Percentiles rank a stretch among this genome's conserved stretches.
These are phyloP conservation scores for Talaromyces nanjingensis DNA, from an alignment of 495 filamentous ascomycete genomes.

Conservation along the genomic window DNA sequence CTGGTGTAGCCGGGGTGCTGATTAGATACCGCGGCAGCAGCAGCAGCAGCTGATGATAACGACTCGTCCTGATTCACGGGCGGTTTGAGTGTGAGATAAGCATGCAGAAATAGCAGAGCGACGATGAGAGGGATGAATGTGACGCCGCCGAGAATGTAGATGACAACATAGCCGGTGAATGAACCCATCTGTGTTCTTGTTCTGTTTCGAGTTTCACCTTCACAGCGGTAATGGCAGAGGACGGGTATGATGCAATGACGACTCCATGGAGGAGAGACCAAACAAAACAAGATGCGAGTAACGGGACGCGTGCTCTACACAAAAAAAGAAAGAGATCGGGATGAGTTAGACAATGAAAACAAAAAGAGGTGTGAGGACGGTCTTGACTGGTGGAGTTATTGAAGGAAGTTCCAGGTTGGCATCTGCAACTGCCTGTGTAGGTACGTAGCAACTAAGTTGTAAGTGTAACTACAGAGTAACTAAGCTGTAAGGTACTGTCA, in stretches of 20 bases:
- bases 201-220: neutral
- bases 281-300: neutral
- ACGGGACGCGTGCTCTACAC: neutral
- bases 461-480: neutral
- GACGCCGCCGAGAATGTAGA: slow-evolving; percentile 84
- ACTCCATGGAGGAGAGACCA: slow-evolving; percentile 3
- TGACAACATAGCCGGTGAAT: slow-evolving; percentile 59
- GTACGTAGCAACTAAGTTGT: neutral
- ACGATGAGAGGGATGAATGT: slow-evolving; percentile 80
- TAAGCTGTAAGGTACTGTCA: neutral
- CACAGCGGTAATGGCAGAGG: slow-evolving; percentile 18
- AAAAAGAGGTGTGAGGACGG: neutral
- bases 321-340: neutral
- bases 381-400: neutral
- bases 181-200: slow-evolving; percentile 48
- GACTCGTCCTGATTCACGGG: slow-evolving; percentile 1
- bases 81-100: slow-evolving; percentile 60
- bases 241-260: slow-evolving; percentile 8
- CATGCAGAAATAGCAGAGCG: slow-evolving; percentile 55
- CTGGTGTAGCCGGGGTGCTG: slow-evolving; percentile 31
- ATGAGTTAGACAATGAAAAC: neutral
- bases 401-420: neutral
- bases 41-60: slow-evolving; percentile 13
- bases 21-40: slow-evolving; percentile 26
- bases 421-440: neutral